Evolutionary conservation across 805 yeast genomes (phyloP).

Genomic region (Tetrapisispora phaffii): DNA sequence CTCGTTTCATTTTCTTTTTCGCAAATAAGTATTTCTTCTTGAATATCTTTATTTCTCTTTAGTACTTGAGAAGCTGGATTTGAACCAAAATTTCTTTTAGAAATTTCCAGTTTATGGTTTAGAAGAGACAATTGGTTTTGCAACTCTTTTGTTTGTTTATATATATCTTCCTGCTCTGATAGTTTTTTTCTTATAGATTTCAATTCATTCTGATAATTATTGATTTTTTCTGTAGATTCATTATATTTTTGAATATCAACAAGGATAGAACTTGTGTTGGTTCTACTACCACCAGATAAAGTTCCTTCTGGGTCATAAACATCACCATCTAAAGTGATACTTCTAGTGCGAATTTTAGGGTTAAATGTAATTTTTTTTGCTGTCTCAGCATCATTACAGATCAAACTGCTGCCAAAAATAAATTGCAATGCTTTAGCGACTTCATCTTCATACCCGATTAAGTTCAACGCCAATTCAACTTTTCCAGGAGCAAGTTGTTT

Average conservation of each 20-base stretch:
- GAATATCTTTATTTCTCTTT: conserved; percentile 38
- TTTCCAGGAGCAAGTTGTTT: conserved; percentile 69
- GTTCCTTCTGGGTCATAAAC: conserved; percentile 94
- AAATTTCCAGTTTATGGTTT: conserved; percentile 47
- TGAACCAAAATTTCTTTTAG: conserved; percentile 44
- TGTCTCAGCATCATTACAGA: conserved; percentile 79
- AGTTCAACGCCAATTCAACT: conserved; percentile 81
- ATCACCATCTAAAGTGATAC: conserved; percentile 89
- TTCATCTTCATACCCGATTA: conserved; percentile 64
- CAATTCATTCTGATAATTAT: conserved; percentile 37
- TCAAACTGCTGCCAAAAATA: conserved; percentile 81
- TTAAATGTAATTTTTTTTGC: conserved; percentile 86
- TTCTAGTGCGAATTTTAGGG: conserved; percentile 66
- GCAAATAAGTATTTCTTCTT: conserved; percentile 38
- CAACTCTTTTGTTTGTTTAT: conserved; percentile 41
- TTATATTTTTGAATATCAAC: conserved; percentile 59
- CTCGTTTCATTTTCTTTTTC: conserved; percentile 32
- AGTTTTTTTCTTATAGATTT: conserved; percentile 33
- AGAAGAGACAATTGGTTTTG: conserved; percentile 51
- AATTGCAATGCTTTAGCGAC: conserved; percentile 77
- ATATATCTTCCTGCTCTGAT: conserved; percentile 33
- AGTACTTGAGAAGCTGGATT: conserved; percentile 50
- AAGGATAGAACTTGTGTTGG: conserved; percentile 46
- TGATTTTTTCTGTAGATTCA: conserved; percentile 32
- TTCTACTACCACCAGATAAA: conserved; percentile 87